Base-by-base conservation (phyloP, 2,329 filamentous ascomycete genomes). In the Teratosphaeria destructans region DNA sequence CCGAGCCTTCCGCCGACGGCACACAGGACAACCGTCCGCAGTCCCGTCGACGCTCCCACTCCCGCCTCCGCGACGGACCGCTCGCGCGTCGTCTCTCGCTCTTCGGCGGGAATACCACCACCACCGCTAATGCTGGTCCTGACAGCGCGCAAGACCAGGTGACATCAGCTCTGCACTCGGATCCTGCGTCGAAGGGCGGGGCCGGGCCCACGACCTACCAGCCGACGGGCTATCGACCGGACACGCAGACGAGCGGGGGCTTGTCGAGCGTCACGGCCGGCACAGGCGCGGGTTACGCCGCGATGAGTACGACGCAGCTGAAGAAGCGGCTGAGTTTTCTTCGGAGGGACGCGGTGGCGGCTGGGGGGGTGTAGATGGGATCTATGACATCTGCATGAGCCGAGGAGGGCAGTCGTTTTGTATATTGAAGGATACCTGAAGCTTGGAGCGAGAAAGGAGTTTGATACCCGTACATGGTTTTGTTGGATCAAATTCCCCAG, bases 261-360 rank as follows among this genome's bases (percentile, higher is more conserved):
- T 49, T 49, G 16, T 49, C 43, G 43, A 39, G 11, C 12, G 11
- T 16, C 12, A 23, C 43, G 3, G 43, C 43, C 2, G 11, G 11
- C 5, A 16, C 11, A 16, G 16, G 16, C n/a, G 60, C 47, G 43
- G 47, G 55, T 57, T 60, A 63, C 35, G 43, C 27, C n/a, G 16
- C 55, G 14, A 60, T 60, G 60, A 60, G 56, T 19, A 60, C 60
- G 12, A 60, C 62, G 55, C 59, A 62, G 39, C 82, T 95, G 65
- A 85, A 86, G 75, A 93, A 90, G 76, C 78, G 90, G 68, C 79
- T 95, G 65, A 94, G 89, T 71, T 78, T 91, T 67, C 78, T 95
- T 68, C 54, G 55, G 54, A n/a, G 43, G 8, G 43, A n/a, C n/a
- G 43, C n/a, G 19, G 43, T 49, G 43, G n/a, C 43, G 23, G 43